These are phyloP conservation scores for Raphanus raphanistrum DNA, from an alignment of 345 rosid species.

Conservation along the genomic window DNA sequence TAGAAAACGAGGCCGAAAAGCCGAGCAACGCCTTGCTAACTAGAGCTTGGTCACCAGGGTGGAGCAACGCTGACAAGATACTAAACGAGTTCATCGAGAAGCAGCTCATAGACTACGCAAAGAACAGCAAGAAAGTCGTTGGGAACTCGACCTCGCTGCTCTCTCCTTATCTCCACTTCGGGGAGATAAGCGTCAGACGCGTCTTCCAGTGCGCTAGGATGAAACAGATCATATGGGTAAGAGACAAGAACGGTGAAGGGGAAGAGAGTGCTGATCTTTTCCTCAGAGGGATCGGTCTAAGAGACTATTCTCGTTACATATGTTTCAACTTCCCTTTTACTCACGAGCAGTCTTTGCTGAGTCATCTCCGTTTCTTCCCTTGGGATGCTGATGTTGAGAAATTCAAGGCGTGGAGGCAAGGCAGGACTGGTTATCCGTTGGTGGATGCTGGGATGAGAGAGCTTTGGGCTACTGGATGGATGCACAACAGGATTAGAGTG, in stretches of 20 bases:
- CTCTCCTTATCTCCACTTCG: constrained; percentile 92
- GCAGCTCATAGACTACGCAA: constrained; percentile 57
- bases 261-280: constrained; percentile 62
- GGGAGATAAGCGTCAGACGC: constrained; percentile 87
- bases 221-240: constrained; percentile 76
- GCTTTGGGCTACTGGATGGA: constrained; percentile 98
- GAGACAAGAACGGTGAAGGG: constrained; percentile 62
- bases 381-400: constrained; percentile 59
- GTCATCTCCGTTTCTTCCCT: constrained; percentile 73
- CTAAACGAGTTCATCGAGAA: constrained; percentile 66
- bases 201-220: constrained; percentile 63
- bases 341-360: constrained; percentile 67
- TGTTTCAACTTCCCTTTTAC: constrained; percentile 95
- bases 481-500: constrained; percentile 84
- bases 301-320: constrained; percentile 92
- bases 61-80: constrained; percentile 79
- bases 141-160: constrained; percentile 70
- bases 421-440: constrained; percentile 87
- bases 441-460: constrained; percentile 99
- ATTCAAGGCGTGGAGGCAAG: constrained; percentile 96
- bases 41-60: constrained; percentile 94
- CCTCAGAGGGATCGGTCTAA: constrained; percentile 75
- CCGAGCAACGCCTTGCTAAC: constrained; percentile 83
- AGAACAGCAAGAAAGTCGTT: constrained; percentile 59
- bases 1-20: constrained; percentile 81